Evolutionary conservation across 2,329 filamentous ascomycete species (phyloP).

Genomic region (Cladosporium sp.): DNA sequence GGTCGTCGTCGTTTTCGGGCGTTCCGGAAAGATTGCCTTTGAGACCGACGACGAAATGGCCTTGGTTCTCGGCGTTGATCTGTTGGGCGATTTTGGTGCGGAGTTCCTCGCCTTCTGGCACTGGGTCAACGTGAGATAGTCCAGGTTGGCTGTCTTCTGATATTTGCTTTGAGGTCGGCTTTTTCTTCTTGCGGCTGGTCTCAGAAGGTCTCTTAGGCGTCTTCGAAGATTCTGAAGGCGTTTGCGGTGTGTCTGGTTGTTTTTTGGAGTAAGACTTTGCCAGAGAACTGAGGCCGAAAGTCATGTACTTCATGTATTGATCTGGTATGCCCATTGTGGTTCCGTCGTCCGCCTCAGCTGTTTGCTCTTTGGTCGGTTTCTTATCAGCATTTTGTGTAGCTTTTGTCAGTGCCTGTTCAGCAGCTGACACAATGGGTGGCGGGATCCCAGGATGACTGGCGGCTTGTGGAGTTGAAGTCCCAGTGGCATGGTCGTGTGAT

Average conservation of each 20-base stretch:
- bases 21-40: conserved; percentile 51
- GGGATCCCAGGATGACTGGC: conserved; percentile 37
- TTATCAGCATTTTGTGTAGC: conserved; percentile 37
- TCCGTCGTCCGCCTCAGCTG: conserved; percentile 20
- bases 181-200: conserved; percentile 3
- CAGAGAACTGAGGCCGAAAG: conserved; percentile 40
- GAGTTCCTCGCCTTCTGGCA: conserved; percentile 42
- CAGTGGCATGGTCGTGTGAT: conserved; percentile 25
- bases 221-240: conserved; percentile 23
- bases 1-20: conserved; percentile 35
- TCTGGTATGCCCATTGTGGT: conserved; percentile 42
- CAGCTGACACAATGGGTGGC: conserved; percentile 43
- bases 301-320: conserved; percentile 49
- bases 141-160: conserved; percentile 16
- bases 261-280: conserved; percentile 22
- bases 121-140: conserved; percentile 29
- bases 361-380: conserved; percentile 7
- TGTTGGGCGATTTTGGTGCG: conserved; percentile 59
- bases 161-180: conserved; percentile 8
- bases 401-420: conserved; percentile 40
- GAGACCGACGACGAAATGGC: conserved; percentile 65
- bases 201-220: conserved; percentile 16
- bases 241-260: conserved; percentile 19
- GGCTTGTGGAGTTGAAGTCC: conserved; percentile 8
- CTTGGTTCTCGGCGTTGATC: conserved; percentile 41